Percentiles rank a stretch among this genome's conserved stretches.
These are phyloP conservation scores for Penicillium olsonii DNA, from an alignment of 2,329 filamentous ascomycete species.

Conservation along the genomic window DNA sequence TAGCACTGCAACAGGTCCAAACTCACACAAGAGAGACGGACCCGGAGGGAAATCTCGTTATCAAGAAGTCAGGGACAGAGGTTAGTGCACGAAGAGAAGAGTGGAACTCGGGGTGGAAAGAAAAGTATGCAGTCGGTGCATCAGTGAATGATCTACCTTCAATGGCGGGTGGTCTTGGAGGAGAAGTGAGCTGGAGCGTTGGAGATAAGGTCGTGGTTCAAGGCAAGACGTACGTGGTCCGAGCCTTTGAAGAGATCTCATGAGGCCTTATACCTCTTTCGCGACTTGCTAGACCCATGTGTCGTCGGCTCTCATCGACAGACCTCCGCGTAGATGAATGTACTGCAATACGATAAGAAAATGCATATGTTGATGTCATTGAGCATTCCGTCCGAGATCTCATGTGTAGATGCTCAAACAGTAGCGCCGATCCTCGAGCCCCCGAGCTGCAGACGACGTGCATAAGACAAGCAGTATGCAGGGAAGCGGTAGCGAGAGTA, in stretches of 20 bases:
- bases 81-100: conserved; percentile 35
- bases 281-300: background rate
- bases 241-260: conserved; percentile 29
- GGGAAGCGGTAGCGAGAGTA: too few relatives aligned
- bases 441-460: background rate
- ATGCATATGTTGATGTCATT: background rate
- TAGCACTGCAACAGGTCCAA: conserved; percentile 32
- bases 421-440: background rate
- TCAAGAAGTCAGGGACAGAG: conserved; percentile 24
- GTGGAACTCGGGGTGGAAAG: conserved; percentile 22
- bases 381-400: background rate
- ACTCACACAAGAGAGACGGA: conserved; percentile 10
- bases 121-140: conserved; percentile 20
- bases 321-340: background rate
- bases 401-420: background rate
- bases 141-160: conserved; percentile 21
- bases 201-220: conserved; percentile 23
- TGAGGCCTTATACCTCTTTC: background rate
- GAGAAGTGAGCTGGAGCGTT: conserved; percentile 3
- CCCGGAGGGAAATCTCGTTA: conserved; percentile 11
- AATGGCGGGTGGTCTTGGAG: conserved; percentile 16
- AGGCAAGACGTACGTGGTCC: conserved; percentile 25
- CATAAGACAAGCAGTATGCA: background rate
- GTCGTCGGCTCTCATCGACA: background rate
- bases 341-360: background rate